phyloP scores from a whole-genome alignment of 495 filamentous ascomycete species.

The Trichoderma gamsii region DNA sequence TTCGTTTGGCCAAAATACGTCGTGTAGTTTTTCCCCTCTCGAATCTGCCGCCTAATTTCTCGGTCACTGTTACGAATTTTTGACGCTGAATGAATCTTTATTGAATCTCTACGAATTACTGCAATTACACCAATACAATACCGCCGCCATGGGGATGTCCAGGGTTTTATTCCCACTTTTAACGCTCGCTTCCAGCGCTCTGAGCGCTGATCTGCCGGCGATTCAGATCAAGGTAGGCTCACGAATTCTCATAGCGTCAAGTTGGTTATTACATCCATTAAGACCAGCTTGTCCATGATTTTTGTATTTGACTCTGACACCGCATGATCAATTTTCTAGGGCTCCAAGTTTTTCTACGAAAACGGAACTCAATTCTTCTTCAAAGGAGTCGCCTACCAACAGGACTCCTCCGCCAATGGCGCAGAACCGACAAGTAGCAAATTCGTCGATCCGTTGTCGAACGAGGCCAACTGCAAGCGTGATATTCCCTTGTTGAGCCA shows the following conservation, averaged over 20 bases:
- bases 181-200: background rate
- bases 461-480: slow-evolving; percentile 63
- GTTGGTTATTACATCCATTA: background rate
- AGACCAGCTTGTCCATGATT: background rate
- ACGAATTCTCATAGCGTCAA: background rate
- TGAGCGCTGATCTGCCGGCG: slow-evolving; percentile 8
- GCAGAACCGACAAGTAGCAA: slow-evolving; percentile 31
- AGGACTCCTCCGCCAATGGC: slow-evolving; percentile 42
- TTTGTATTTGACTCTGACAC: background rate
- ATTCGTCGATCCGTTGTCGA: slow-evolving; percentile 64
- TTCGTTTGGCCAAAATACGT: no score
- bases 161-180: background rate
- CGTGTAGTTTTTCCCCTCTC: no score
- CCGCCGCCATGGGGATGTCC: background rate
- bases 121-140: background rate
- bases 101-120: no score
- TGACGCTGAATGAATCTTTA: no score
- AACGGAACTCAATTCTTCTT: slow-evolving; percentile 80
- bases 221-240: slow-evolving; percentile 14
- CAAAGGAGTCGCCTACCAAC: slow-evolving; percentile 84
- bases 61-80: no score
- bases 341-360: slow-evolving; percentile 58
- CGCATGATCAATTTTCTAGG: slow-evolving; percentile 23
- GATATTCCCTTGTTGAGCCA: slow-evolving; percentile 73
- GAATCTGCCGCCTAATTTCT: no score